A percentile compares a stretch with the other conserved stretches of the same genome.
Conservation (phyloP, 2,329 filamentous ascomycete genomes). For the Onygena corvina region DNA sequence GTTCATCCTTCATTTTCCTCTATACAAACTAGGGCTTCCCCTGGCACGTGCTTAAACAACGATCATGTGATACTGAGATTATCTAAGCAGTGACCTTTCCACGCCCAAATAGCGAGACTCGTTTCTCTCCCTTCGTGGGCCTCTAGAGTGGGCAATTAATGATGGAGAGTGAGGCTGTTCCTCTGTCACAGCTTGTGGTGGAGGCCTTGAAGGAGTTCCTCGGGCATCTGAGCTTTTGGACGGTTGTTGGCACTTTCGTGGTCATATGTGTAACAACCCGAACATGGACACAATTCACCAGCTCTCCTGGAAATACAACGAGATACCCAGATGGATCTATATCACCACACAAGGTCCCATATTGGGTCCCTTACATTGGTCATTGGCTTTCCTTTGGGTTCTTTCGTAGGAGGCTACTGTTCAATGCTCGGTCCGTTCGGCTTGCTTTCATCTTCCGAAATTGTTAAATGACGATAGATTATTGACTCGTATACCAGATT, state of each 20-base stretch:
- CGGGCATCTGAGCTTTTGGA: conserved; percentile 17
- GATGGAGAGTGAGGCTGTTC: neutral
- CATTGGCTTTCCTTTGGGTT: conserved; percentile 41
- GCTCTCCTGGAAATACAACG: conserved; percentile 16
- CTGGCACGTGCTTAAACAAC: neutral
- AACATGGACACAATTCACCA: conserved; percentile 27
- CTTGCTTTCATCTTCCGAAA: neutral
- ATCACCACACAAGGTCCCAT: conserved; percentile 41
- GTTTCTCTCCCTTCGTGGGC: neutral
- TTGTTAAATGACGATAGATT: no score
- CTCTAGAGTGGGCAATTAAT: neutral
- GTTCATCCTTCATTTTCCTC: neutral
- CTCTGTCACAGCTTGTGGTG: conserved; percentile 7
- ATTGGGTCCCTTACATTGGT: conserved; percentile 49
- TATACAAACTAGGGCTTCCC: conserved; percentile 3
- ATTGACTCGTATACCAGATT: conserved; percentile 5
- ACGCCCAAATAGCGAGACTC: neutral
- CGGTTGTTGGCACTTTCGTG: conserved; percentile 21
- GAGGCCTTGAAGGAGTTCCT: conserved; percentile 4
- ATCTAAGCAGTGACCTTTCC: neutral
- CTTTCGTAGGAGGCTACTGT: conserved; percentile 35
- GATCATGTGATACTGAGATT: conserved; percentile 3
- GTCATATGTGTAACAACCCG: conserved; percentile 30
- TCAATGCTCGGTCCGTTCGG: conserved; percentile 30
- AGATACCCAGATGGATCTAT: conserved; percentile 19